Evolutionary conservation across 2,329 filamentous ascomycete species (phyloP), one percentile per base, ranked within the genome.

Genomic region (Clonostachys rhizophaga): DNA sequence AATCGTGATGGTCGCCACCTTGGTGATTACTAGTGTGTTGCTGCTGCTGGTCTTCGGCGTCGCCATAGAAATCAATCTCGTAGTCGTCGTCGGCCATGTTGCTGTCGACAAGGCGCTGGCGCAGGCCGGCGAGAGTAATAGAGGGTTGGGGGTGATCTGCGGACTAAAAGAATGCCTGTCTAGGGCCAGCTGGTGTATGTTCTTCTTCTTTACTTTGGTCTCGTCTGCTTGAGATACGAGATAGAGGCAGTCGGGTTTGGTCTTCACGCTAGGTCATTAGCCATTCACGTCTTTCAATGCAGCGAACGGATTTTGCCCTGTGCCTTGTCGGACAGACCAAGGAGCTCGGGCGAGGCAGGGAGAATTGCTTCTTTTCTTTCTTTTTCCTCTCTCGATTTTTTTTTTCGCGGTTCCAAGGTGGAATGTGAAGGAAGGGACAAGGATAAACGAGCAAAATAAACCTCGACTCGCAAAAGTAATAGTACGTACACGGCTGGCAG

Each of bases 21-120:
- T 58, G 54, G 33, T 53, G 47, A 10, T 50, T 47, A 11, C 44
- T 44, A 5, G 56, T 52, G 13, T 50, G 50, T 13, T 59, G 54
- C 8, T 66, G 63, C 20, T 60, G 55, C 20, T 52, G 54, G 17
- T 61, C 58, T 30, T 64, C 64, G 17, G 72, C 67, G 42, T 68
- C 62, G 43, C 64, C 83, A 60, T 87, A 87, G 58, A 87, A 83
- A 55, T 87, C 84, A 67, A 87, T 86, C 57, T 87, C 84, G 64
- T 84, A 86, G 57, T 86, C 82, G 58, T 86, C 82, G 58, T 87
- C 83, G 55, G 24, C 24, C 83, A 86, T 87, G 44, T 58, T 67
- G 59, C 45, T 43, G 37, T 41, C 24, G 50, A 46, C 24, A 5
- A 34, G 40, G 46, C 34, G 20, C 35, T 30, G 37, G 24, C 41